Evolutionary conservation across 2,329 filamentous ascomycete genomes (phyloP).

Genomic region (Elsinoe ampelina): DNA sequence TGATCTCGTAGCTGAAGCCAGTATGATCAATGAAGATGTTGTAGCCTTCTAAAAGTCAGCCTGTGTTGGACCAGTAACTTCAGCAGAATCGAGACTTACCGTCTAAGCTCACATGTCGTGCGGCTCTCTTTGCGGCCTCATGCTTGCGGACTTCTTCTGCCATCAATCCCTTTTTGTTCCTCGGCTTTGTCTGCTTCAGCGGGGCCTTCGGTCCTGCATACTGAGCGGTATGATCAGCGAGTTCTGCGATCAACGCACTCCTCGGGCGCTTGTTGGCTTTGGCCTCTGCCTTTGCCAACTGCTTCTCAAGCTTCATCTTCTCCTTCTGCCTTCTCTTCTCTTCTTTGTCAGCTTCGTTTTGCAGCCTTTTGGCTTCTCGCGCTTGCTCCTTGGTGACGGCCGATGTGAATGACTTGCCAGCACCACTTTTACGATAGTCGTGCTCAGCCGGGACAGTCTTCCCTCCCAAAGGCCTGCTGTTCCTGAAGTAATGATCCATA

Average conservation of each 20-base stretch:
- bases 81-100: constrained; percentile 25
- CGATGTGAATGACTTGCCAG: not conserved
- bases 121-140: constrained; percentile 16
- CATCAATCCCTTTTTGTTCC: constrained; percentile 1
- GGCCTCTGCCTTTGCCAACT: not conserved
- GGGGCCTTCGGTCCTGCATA: not conserved
- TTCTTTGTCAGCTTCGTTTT: constrained; percentile 24
- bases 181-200: not conserved
- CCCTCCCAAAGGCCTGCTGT: constrained; percentile 22
- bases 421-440: not conserved
- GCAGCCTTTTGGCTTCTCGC: constrained; percentile 18
- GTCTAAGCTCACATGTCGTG: constrained; percentile 22
- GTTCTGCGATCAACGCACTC: not conserved
- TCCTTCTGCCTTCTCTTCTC: constrained; percentile 18
- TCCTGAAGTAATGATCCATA: constrained; percentile 41
- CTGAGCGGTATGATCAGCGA: not conserved
- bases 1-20: constrained; percentile 55
- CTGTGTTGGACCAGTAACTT: constrained; percentile 13
- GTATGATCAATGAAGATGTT: constrained; percentile 55
- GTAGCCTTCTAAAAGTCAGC: constrained; percentile 42
- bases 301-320: constrained; percentile 20
- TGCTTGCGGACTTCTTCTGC: constrained; percentile 19
- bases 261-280: constrained; percentile 18
- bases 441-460: not conserved
- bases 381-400: constrained; percentile 23